Evolutionary conservation across 345 rosid species (phyloP).

Genomic region (Salix caprea): DNA sequence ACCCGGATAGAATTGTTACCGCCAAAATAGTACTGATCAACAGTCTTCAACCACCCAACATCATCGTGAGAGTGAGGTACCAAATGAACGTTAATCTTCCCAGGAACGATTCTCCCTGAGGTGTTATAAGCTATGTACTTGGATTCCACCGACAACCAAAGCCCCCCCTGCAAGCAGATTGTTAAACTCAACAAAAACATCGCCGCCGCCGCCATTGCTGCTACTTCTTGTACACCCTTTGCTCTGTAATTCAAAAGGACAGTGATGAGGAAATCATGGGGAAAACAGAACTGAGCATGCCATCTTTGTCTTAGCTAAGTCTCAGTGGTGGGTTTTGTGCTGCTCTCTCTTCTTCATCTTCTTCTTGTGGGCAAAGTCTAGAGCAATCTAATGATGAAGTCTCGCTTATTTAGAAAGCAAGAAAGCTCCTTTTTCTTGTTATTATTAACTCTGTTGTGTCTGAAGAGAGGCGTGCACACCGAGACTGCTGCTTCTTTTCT

Average conservation of each 20-base stretch:
- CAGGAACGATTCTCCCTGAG: conserved; percentile 45
- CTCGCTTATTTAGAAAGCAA: too few species aligned
- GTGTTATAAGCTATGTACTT: conserved; percentile 69
- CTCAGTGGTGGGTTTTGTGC: too few species aligned
- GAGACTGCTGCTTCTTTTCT: background rate
- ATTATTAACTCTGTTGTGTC: background rate
- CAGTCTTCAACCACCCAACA: conserved; percentile 97
- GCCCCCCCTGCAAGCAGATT: conserved; percentile 15
- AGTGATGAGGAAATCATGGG: too few species aligned
- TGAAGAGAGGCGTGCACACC: background rate
- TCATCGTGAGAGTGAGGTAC: conserved; percentile 95
- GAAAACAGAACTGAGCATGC: too few species aligned
- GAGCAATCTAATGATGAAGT: too few species aligned
- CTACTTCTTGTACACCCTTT: too few species aligned
- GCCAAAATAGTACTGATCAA: conserved; percentile 90
- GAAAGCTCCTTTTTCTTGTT: too few species aligned
- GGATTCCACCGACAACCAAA: conserved; percentile 26
- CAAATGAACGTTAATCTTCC: conserved; percentile 85
- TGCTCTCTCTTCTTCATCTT: too few species aligned
- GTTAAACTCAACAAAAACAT: background rate
- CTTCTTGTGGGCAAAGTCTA: too few species aligned
- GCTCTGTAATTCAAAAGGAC: too few species aligned
- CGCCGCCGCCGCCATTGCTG: too few species aligned
- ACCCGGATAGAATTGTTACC: conserved; percentile 89
- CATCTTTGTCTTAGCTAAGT: too few species aligned